phyloP scores from a whole-genome alignment of 352 stramenopile genomes.

The Pelagophyceae sp. region DNA sequence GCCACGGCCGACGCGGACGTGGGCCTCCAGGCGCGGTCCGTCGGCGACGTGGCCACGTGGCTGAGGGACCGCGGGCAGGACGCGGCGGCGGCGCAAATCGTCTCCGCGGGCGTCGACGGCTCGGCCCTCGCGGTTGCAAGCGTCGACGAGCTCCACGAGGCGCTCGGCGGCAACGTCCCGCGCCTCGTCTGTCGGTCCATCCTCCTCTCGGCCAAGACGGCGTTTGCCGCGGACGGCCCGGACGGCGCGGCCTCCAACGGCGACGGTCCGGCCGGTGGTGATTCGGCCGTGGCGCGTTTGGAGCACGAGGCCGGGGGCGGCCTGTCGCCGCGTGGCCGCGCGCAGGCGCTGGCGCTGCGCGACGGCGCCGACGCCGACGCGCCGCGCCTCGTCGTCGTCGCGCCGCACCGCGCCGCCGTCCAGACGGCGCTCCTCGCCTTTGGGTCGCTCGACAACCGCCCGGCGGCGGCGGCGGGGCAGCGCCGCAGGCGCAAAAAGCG shows the following conservation, averaged over 20 bases:
- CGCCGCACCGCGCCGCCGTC: background rate
- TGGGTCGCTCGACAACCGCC: background rate
- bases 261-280: background rate
- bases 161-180: background rate
- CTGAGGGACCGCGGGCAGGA: background rate
- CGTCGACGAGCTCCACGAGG: background rate
- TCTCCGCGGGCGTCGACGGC: conserved; percentile 9
- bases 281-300: background rate
- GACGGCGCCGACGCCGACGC: background rate
- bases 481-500: too few species aligned
- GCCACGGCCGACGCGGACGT: background rate
- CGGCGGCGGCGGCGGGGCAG: too few species aligned
- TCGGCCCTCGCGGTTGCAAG: background rate
- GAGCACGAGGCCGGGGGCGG: background rate
- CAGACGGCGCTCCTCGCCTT: conserved; percentile 8
- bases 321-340: background rate
- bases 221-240: too few species aligned
- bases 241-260: too few species aligned
- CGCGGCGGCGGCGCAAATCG: background rate
- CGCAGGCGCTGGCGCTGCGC: background rate
- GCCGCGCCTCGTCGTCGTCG: background rate
- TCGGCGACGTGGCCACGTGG: background rate
- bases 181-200: background rate
- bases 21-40: background rate
- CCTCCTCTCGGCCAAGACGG: background rate